Conservation (phyloP, 371 early-diverging fungal genomes). For the Capillidium heterosporum region DNA sequence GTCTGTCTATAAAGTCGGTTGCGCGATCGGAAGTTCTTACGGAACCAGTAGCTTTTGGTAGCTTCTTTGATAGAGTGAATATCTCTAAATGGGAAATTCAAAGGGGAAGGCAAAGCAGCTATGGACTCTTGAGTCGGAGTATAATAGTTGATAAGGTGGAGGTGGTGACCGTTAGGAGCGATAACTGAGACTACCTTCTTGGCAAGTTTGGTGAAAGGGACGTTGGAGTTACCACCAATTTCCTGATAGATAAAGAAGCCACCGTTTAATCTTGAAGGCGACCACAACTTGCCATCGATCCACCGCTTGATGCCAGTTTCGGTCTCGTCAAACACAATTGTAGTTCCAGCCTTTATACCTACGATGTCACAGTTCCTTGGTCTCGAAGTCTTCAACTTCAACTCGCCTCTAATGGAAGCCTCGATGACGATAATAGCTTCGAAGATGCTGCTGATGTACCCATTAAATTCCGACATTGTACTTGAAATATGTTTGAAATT, state of each 20-base stretch:
- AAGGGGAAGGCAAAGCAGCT: too few relatives aligned
- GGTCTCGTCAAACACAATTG: conserved; percentile 64
- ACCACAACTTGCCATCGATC: conserved; percentile 79
- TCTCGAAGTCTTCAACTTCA: conserved; percentile 10
- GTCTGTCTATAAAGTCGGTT: too few relatives aligned
- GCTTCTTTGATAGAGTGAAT: not conserved
- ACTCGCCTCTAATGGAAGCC: not conserved
- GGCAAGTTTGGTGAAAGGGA: not conserved
- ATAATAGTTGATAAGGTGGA: not conserved
- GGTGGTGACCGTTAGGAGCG: not conserved
- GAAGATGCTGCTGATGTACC: not conserved
- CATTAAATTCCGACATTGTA: not conserved
- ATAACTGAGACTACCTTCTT: not conserved
- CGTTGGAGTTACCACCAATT: conserved; percentile 8
- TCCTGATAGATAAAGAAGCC: conserved; percentile 63
- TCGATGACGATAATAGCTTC: not conserved
- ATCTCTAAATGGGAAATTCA: not conserved
- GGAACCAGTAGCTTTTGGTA: not conserved
- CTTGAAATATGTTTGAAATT: too few relatives aligned
- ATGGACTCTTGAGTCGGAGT: not conserved
- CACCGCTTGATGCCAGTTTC: conserved; percentile 74
- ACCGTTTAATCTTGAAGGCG: conserved; percentile 61
- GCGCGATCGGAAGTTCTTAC: too few relatives aligned
- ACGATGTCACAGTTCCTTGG: conserved; percentile 55
- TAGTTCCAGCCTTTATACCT: conserved; percentile 43